These are phyloP conservation scores for Ophioceras dolichostomum DNA, from an alignment of 2,329 filamentous ascomycete species.

Conservation along the genomic window DNA sequence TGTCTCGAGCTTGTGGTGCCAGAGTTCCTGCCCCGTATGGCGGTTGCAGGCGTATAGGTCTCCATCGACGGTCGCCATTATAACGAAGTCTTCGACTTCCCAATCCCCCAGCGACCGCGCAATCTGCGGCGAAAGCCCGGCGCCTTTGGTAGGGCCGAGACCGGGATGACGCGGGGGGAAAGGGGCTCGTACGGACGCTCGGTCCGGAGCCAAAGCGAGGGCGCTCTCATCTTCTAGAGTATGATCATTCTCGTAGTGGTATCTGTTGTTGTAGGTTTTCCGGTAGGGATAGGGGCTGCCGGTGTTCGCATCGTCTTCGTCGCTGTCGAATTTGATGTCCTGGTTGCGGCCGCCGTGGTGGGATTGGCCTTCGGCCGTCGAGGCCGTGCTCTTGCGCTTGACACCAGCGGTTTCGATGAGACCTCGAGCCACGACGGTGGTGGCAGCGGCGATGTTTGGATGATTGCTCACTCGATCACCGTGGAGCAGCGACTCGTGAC, in stretches of 20 bases:
- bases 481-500: slow-evolving; percentile 1
- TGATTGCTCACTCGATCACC: slow-evolving; percentile 1
- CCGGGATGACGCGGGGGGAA: slow-evolving; percentile 48
- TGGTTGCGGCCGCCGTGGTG: too few relatives aligned
- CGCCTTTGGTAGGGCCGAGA: slow-evolving; percentile 40
- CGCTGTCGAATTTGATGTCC: slow-evolving; percentile 10
- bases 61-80: slow-evolving; percentile 99
- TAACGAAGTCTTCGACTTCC: slow-evolving; percentile 99
- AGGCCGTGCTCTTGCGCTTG: slow-evolving; percentile 11
- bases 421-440: slow-evolving; percentile 11
- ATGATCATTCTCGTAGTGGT: slow-evolving; percentile 20
- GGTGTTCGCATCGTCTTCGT: slow-evolving; percentile 16
- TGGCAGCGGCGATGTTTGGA: slow-evolving; percentile 14
- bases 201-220: slow-evolving; percentile 90
- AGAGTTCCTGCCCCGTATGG: slow-evolving; percentile 70
- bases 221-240: slow-evolving; percentile 71
- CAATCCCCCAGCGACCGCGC: slow-evolving; percentile 98
- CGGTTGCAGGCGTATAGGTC: slow-evolving; percentile 86
- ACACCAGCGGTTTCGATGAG: slow-evolving; percentile 14
- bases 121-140: slow-evolving; percentile 69
- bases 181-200: slow-evolving; percentile 84
- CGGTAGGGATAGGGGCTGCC: slow-evolving; percentile 20
- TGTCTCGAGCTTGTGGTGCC: slow-evolving; percentile 73
- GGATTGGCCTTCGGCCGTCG: too few relatives aligned
- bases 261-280: slow-evolving; percentile 17